Evolutionary conservation across 495 filamentous ascomycete species (phyloP).

Genomic region (Aspergillus sclerotiicarbonarius): DNA sequence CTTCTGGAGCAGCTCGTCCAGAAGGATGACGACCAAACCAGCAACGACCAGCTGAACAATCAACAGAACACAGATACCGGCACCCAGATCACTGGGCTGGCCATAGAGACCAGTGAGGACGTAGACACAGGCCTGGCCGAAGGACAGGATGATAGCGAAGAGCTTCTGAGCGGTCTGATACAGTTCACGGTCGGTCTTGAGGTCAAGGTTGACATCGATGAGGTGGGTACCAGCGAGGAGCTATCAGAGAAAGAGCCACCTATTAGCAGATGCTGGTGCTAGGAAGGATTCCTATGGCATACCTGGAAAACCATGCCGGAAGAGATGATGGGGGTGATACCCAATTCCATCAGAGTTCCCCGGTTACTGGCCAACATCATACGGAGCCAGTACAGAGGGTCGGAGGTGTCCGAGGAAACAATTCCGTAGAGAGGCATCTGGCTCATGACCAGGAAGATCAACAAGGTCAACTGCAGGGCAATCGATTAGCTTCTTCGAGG

Average conservation of each 20-base stretch:
- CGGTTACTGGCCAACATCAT: constrained; percentile 99
- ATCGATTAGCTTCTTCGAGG: constrained; percentile 33
- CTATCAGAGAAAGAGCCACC: constrained; percentile 23
- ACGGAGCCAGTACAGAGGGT: constrained; percentile 98
- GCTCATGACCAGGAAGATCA: constrained; percentile 99
- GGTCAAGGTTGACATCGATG: constrained; percentile 99
- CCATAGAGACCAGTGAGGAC: constrained; percentile 98
- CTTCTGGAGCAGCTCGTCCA: constrained; percentile 99
- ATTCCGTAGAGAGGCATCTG: constrained; percentile 98
- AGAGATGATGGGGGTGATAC: constrained; percentile 98
- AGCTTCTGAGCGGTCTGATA: constrained; percentile 99
- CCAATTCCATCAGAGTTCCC: constrained; percentile 98
- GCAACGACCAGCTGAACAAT: constrained; percentile 96
- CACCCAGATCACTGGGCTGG: constrained; percentile 90
- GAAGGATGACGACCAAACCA: constrained; percentile 96
- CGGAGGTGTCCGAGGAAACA: constrained; percentile 92
- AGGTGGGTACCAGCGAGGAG: constrained; percentile 98
- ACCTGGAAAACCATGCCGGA: constrained; percentile 99
- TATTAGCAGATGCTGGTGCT: constrained; percentile 7
- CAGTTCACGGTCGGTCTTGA: constrained; percentile 98
- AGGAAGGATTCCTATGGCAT: constrained; percentile 19
- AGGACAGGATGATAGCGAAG: constrained; percentile 95
- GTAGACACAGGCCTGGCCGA: constrained; percentile 94
- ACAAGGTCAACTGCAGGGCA: constrained; percentile 68
- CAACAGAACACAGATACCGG: constrained; percentile 95